Conservation (phyloP, 2,329 filamentous ascomycete genomes). For the Scleromitrula shiraiana region DNA sequence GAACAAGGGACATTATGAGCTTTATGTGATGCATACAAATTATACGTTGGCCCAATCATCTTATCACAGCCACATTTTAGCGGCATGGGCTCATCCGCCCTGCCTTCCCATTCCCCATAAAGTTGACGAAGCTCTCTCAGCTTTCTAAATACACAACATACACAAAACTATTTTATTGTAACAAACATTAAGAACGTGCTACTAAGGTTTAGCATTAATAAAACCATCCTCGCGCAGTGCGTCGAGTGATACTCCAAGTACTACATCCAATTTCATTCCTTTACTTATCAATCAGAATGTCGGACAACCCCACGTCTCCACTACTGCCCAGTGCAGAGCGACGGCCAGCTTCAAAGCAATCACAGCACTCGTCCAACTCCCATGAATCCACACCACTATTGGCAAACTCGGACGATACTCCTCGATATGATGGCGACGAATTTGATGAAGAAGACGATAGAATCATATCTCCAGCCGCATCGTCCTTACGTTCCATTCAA, state of each 20-base stretch:
- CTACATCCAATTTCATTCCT: neutral
- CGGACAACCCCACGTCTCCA: slow-evolving; percentile 7
- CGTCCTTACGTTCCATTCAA: slow-evolving; percentile 30
- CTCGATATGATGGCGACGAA: slow-evolving; percentile 27
- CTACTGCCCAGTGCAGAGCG: slow-evolving; percentile 3
- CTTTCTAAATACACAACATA: neutral
- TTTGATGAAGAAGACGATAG: slow-evolving; percentile 14
- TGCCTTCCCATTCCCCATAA: neutral
- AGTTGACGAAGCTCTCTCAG: neutral
- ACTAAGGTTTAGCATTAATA: neutral
- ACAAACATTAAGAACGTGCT: neutral
- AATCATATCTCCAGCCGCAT: slow-evolving; percentile 29
- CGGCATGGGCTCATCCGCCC: neutral
- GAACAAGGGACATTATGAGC: too few species aligned
- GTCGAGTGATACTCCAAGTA: slow-evolving; percentile 7
- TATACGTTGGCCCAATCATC: neutral
- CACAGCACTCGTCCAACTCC: slow-evolving; percentile 1
- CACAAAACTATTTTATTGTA: neutral
- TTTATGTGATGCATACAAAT: neutral
- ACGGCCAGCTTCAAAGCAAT: slow-evolving; percentile 9
- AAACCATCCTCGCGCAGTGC: slow-evolving; percentile 7
- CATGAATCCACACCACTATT: slow-evolving; percentile 31
- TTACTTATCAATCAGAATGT: slow-evolving; percentile 4
- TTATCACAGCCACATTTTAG: neutral
- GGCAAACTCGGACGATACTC: slow-evolving; percentile 22